Evolutionary conservation across 1,284 basidiomycete species (phyloP).

Genomic region (Athelia sp.): DNA sequence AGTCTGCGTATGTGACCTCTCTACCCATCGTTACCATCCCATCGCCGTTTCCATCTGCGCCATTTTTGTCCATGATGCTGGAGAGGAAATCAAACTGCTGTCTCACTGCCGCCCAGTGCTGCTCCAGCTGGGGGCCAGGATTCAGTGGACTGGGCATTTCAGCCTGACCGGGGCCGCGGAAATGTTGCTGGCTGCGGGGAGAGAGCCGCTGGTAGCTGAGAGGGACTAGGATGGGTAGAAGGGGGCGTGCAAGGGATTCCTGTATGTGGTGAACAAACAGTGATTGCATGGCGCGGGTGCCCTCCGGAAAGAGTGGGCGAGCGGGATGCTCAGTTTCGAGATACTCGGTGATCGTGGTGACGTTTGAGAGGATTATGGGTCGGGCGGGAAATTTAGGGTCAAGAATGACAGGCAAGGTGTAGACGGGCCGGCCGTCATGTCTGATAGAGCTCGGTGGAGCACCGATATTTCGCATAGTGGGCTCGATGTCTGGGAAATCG

Average conservation of each 20-base stretch:
- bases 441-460: slow-evolving; percentile 50
- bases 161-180: slow-evolving; percentile 23
- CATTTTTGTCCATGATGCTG: slow-evolving; percentile 60
- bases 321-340: slow-evolving; percentile 65
- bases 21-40: slow-evolving; percentile 61
- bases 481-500: slow-evolving; percentile 62
- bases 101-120: slow-evolving; percentile 57
- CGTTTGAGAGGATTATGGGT: slow-evolving; percentile 48
- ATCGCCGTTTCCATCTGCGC: slow-evolving; percentile 41
- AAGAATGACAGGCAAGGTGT: slow-evolving; percentile 63
- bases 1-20: slow-evolving; percentile 66
- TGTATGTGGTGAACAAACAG: slow-evolving; percentile 68
- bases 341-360: slow-evolving; percentile 62
- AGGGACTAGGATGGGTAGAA: slow-evolving; percentile 66
- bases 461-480: slow-evolving; percentile 49
- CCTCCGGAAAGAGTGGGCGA: slow-evolving; percentile 62
- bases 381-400: slow-evolving; percentile 30
- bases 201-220: slow-evolving; percentile 58
- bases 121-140: slow-evolving; percentile 46
- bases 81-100: slow-evolving; percentile 65
- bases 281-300: slow-evolving; percentile 58
- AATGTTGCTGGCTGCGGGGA: slow-evolving; percentile 48
- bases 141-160: slow-evolving; percentile 19
- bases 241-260: slow-evolving; percentile 59
- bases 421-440: slow-evolving; percentile 55